Evolutionary conservation across 148 eudicot species (phyloP), one percentile per base, ranked within the genome.

Genomic region (Chenopodium suecicum): DNA sequence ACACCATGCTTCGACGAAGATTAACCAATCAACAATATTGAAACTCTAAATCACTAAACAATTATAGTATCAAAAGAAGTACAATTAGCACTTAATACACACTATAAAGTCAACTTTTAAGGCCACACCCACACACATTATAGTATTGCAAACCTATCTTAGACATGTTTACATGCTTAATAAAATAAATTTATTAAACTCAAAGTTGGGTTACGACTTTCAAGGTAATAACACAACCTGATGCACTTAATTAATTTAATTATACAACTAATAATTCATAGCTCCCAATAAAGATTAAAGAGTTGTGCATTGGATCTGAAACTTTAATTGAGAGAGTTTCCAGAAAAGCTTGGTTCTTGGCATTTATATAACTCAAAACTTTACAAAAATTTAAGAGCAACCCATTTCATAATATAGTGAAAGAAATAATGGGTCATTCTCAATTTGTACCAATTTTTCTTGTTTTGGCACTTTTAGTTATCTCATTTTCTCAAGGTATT

Each of bases 401-500:
- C 83, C 78, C 73, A 48, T 48, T 81, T 81, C 64, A 12, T 9
- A 74, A 13, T 14, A 64, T 31, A 20, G 46, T 0, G 23, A 62
- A 63, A 46, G 20, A 27, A 64, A 64, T 72, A 20, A 80, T 86
- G 88, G 81, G 81, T 79, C 50, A 74, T 41, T 72, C 81, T 52
- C 75, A 37, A 65, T 50, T 56, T 74, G 69, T 76, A 34, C 41
- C 75, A 2, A 22, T 80, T 83, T 52, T 82, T 31, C 78, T 86
- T 44, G 74, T 86, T 25, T 86, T 80, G 31, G 54, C 76, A 20
- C 80, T 86, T 65, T 74, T 86, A n/a, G 52, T 72, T 76, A 56
- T 80, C 58, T 71, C 71, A 34, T 66, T 73, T 58, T 37, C 77
- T 47, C 79, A 71, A 79, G 85, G 85, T 86, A 83, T 47, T 2